Evolutionary conservation across 2,329 filamentous ascomycete genomes (phyloP).

Genomic region (Coniochaeta prunicola): DNA sequence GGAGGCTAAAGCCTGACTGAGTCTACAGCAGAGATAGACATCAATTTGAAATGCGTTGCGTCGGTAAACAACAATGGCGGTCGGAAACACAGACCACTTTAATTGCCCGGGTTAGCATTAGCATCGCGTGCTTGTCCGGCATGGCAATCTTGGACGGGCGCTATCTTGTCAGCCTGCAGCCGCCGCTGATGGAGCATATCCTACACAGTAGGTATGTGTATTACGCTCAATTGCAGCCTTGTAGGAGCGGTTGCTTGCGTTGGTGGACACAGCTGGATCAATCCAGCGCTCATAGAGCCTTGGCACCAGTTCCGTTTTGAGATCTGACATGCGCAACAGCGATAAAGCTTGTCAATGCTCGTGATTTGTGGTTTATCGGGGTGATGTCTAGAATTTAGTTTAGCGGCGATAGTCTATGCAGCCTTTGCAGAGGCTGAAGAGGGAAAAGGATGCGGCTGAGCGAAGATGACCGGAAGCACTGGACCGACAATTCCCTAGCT

Average conservation of each 20-base stretch:
- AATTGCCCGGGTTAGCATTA: too few relatives aligned
- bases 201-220: too few relatives aligned
- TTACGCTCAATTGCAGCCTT: too few relatives aligned
- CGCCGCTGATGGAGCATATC: neutral
- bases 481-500: neutral
- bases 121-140: too few relatives aligned
- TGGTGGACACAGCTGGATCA: neutral
- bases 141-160: too few relatives aligned
- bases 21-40: neutral
- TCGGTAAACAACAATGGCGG: too few relatives aligned
- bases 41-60: neutral
- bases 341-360: neutral
- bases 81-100: too few relatives aligned
- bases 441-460: neutral
- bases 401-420: neutral
- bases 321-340: neutral
- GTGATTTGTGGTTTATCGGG: neutral
- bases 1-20: too few relatives aligned
- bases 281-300: slow-evolving; percentile 1
- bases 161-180: neutral
- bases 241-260: neutral
- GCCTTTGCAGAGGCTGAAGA: neutral
- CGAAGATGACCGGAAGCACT: neutral
- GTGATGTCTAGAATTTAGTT: neutral
- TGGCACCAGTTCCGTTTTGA: neutral